Conservation (phyloP, 805 yeast species). For the Suhomyces prunicola region DNA sequence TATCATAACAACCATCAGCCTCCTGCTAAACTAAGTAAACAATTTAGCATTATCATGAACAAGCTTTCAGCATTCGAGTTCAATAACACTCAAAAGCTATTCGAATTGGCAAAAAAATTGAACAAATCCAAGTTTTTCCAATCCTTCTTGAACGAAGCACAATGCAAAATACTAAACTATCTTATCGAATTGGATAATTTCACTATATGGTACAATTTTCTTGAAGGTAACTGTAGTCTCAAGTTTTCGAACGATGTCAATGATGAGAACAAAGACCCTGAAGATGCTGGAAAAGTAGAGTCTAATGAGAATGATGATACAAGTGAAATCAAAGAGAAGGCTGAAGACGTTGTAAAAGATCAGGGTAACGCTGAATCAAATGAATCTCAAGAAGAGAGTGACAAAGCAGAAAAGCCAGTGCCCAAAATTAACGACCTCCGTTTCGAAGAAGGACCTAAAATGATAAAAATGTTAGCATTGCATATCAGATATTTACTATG, state of each 20-base stretch:
- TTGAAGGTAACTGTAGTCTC: constrained; percentile 37
- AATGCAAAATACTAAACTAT: constrained; percentile 47
- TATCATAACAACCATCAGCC: not conserved
- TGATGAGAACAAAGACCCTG: not conserved
- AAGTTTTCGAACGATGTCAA: constrained; percentile 14
- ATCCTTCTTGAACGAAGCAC: constrained; percentile 50
- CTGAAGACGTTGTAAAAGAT: constrained; percentile 6
- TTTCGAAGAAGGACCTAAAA: constrained; percentile 41
- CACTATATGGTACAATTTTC: constrained; percentile 45
- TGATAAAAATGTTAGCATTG: constrained; percentile 46
- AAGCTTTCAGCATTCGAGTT: constrained; percentile 35
- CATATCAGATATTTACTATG: constrained; percentile 66
- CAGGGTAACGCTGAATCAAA: constrained; percentile 7
- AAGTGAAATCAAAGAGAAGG: not conserved
- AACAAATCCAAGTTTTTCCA: constrained; percentile 32
- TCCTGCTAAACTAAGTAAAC: not conserved
- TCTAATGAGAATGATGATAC: constrained; percentile 7
- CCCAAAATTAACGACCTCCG: constrained; percentile 23
- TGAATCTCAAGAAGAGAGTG: constrained; percentile 21
- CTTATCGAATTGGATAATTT: constrained; percentile 37
- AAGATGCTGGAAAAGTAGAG: constrained; percentile 1
- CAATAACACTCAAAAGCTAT: constrained; percentile 30
- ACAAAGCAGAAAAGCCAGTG: constrained; percentile 9
- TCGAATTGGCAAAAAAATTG: constrained; percentile 34
- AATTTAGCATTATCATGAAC: constrained; percentile 26